Percentiles rank a stretch among this genome's conserved stretches.
These are phyloP conservation scores for Protomyces lactucae-debilis DNA, from an alignment of 1,139 yeast species.

Conservation along the genomic window DNA sequence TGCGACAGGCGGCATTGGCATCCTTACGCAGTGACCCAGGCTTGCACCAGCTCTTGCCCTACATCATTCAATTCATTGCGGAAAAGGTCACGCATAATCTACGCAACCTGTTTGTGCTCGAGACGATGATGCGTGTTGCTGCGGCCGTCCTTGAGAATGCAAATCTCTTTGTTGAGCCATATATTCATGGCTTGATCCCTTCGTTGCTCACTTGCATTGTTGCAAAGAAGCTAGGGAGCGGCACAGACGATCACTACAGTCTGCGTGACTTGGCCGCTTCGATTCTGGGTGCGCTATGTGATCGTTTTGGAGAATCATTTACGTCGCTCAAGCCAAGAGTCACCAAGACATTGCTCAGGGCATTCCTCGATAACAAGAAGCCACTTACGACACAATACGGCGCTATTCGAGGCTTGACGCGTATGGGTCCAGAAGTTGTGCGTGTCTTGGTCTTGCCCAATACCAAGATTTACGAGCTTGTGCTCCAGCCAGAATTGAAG, in stretches of 20 bases:
- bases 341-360: constrained; percentile 84
- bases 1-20: constrained; percentile 73
- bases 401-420: constrained; percentile 75
- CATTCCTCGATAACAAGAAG: constrained; percentile 72
- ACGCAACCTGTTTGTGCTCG: constrained; percentile 62
- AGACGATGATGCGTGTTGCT: constrained; percentile 87
- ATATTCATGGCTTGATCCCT: constrained; percentile 91
- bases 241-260: constrained; percentile 37
- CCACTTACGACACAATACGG: constrained; percentile 92
- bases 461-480: constrained; percentile 68
- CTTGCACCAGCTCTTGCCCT: constrained; percentile 91
- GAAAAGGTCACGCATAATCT: constrained; percentile 90
- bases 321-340: constrained; percentile 90
- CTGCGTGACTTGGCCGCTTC: constrained; percentile 87
- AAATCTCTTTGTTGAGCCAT: constrained; percentile 88
- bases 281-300: constrained; percentile 67
- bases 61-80: constrained; percentile 90
- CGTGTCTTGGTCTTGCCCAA: constrained; percentile 82
- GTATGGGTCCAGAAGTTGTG: constrained; percentile 82
- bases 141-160: constrained; percentile 79
- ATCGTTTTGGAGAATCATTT: constrained; percentile 77
- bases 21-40: constrained; percentile 91
- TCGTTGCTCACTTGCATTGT: constrained; percentile 81
- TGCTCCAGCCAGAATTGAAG: constrained; percentile 42
- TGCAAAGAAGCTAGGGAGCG: constrained; percentile 80